Percentiles rank a stretch among this genome's conserved stretches.
These are phyloP conservation scores for Crithidia sp. DNA, from an alignment of 208 protist genomes.

Conservation along the genomic window DNA sequence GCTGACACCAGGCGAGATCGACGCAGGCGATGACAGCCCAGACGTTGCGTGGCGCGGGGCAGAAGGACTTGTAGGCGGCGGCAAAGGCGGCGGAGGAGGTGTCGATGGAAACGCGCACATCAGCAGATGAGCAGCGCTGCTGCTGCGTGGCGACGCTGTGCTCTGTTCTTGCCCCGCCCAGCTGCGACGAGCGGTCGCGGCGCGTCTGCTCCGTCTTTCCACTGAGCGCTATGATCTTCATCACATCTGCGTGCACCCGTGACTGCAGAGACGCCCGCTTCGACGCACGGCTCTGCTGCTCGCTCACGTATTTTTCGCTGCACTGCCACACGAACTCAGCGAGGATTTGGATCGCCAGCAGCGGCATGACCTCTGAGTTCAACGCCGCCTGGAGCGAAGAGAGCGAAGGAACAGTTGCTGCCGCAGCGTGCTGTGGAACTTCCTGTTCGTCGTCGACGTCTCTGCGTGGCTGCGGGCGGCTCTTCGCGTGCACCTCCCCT, in stretches of 20 bases:
- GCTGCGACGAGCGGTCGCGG: too few relatives aligned
- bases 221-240: too few relatives aligned
- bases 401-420: neutral
- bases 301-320: slow-evolving; percentile 5
- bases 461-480: too few relatives aligned
- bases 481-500: too few relatives aligned
- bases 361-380: neutral
- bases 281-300: neutral
- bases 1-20: slow-evolving; percentile 41
- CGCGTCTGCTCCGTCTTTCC: too few relatives aligned
- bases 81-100: neutral
- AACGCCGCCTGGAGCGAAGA: neutral
- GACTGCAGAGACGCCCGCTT: too few relatives aligned
- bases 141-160: too few relatives aligned
- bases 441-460: too few relatives aligned
- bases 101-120: too few relatives aligned
- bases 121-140: neutral
- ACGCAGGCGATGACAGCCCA: slow-evolving; percentile 43
- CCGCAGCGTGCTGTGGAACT: too few relatives aligned
- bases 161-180: too few relatives aligned
- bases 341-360: slow-evolving; percentile 9
- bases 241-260: too few relatives aligned
- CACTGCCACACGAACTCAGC: neutral
- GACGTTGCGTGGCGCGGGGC: slow-evolving; percentile 27
- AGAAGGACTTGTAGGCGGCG: slow-evolving; percentile 14